These are phyloP conservation scores for Angomonas deanei DNA, from an alignment of 208 protist species.

Conservation along the genomic window DNA sequence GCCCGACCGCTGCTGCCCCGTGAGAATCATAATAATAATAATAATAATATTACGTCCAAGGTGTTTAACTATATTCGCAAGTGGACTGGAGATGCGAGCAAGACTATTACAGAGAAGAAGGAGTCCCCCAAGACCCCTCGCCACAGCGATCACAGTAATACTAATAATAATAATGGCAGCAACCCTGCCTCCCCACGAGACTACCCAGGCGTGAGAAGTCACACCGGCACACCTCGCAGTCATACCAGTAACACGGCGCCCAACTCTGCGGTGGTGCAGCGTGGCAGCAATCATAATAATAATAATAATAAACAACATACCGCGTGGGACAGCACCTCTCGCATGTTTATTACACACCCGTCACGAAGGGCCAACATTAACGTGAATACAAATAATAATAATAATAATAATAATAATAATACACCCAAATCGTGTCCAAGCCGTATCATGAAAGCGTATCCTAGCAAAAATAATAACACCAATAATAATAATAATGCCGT, in stretches of 20 bases:
- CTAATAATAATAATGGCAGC: no score
- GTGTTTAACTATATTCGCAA: not conserved
- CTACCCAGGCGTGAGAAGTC: not conserved
- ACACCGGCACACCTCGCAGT: not conserved
- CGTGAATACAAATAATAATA: no score
- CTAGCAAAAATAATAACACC: not conserved
- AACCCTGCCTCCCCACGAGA: not conserved
- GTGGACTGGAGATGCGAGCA: not conserved
- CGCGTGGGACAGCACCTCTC: not conserved
- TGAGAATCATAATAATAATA: no score
- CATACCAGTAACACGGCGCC: not conserved
- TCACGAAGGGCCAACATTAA: no score
- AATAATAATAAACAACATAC: not conserved
- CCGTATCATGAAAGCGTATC: not conserved
- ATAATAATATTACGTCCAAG: not conserved
- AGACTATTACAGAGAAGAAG: not conserved
- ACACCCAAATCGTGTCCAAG: no score
- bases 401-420: no score
- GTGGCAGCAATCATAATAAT: not conserved
- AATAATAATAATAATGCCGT: not conserved
- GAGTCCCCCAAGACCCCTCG: not conserved
- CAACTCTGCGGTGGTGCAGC: no score
- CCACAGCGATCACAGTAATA: no score
- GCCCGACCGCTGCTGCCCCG: conserved; percentile 8
- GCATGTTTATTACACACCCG: not conserved